Evolutionary conservation across 805 yeast species (phyloP).

Genomic region (Lipomyces spencermartinsiae): DNA sequence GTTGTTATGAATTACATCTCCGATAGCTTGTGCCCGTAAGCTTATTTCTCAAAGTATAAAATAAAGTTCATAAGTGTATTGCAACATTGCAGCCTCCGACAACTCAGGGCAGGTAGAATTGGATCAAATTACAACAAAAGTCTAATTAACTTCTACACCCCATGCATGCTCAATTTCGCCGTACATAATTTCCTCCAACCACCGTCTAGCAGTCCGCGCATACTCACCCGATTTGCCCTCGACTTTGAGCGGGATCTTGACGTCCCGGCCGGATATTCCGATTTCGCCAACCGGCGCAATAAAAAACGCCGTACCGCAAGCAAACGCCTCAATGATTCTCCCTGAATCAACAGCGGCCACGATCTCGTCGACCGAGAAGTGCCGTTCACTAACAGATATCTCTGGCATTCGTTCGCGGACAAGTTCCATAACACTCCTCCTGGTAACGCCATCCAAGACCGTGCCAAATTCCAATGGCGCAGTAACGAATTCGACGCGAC

Average conservation of each 20-base stretch:
- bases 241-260: constrained; percentile 51
- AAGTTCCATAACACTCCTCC: constrained; percentile 56
- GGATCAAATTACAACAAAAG: background rate
- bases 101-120: background rate
- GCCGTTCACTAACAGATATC: constrained; percentile 50
- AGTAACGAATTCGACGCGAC: constrained; percentile 53
- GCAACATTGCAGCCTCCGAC: too few relatives aligned
- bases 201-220: constrained; percentile 45
- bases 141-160: constrained; percentile 27
- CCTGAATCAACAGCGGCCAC: constrained; percentile 54
- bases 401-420: constrained; percentile 45
- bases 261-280: constrained; percentile 53
- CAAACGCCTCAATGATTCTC: constrained; percentile 59
- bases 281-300: constrained; percentile 56
- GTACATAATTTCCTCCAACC: constrained; percentile 41
- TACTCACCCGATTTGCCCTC: constrained; percentile 53
- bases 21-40: too few relatives aligned
- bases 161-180: constrained; percentile 41
- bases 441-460: constrained; percentile 60
- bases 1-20: too few relatives aligned
- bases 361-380: constrained; percentile 56
- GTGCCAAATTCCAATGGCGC: constrained; percentile 59
- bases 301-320: constrained; percentile 61
- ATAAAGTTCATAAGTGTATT: too few relatives aligned
- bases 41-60: too few relatives aligned